phyloP scores from a whole-genome alignment of 2,329 filamentous ascomycete species.

The Escovopsis sp. region DNA sequence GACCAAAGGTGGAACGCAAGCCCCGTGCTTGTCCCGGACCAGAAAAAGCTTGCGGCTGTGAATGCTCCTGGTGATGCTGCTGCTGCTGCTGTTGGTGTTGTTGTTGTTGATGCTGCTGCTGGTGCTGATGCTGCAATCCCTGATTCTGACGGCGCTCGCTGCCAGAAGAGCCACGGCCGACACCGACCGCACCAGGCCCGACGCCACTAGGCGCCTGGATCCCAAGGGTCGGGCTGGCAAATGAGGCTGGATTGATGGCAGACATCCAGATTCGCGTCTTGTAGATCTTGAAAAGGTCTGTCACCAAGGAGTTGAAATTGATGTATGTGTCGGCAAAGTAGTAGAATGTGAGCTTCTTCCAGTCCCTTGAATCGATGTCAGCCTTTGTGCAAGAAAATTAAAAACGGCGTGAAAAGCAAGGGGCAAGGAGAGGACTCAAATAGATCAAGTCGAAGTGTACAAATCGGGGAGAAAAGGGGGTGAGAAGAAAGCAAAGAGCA shows the following conservation, averaged over 20 bases:
- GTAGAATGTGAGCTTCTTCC: constrained; percentile 97
- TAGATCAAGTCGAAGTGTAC: background rate
- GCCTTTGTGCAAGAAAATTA: too few relatives aligned
- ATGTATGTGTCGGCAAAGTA: constrained; percentile 98
- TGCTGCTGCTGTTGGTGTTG: constrained; percentile 8
- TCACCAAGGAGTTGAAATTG: constrained; percentile 96
- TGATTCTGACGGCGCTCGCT: constrained; percentile 34
- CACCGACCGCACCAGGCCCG: constrained; percentile 49
- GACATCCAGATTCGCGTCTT: constrained; percentile 99
- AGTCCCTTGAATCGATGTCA: constrained; percentile 50
- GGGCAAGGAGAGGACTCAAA: too few relatives aligned
- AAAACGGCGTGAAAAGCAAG: too few relatives aligned
- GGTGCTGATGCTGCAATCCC: constrained; percentile 16
- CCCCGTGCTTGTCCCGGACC: constrained; percentile 22
- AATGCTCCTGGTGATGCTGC: constrained; percentile 5
- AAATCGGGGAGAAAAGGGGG: background rate
- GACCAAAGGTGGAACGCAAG: constrained; percentile 27
- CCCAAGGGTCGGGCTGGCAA: constrained; percentile 62
- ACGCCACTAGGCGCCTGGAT: constrained; percentile 54
- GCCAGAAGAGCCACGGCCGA: constrained; percentile 28
- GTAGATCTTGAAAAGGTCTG: constrained; percentile 97
- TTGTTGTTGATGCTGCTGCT: constrained; percentile 25
- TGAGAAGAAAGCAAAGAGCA: too few relatives aligned
- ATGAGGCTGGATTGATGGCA: constrained; percentile 93
- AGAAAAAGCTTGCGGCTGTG: constrained; percentile 21